These are phyloP conservation scores for Fusarium sp. DNA, from an alignment of 2,329 filamentous ascomycete genomes.

Conservation along the genomic window DNA sequence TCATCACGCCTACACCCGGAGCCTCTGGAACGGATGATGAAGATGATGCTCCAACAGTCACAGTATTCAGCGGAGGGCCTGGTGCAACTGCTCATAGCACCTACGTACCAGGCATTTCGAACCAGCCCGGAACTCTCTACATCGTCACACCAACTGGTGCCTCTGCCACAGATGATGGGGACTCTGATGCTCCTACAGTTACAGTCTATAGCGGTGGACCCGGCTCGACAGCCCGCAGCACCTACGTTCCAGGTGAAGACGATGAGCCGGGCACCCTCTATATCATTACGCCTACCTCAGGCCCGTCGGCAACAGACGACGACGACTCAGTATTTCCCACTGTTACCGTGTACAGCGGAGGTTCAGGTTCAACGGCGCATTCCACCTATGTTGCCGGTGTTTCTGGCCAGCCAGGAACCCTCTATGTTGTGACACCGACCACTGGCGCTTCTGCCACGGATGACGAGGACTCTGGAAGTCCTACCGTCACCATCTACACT, in stretches of 20 bases:
- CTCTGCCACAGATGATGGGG: background rate
- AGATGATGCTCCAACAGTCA: background rate
- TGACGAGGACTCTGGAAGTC: background rate
- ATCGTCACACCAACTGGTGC: background rate
- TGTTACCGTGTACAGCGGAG: background rate
- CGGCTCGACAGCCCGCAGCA: background rate
- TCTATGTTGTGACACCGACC: background rate
- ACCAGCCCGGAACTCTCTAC: slow-evolving; percentile 4
- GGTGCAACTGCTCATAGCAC: background rate
- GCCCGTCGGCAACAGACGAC: background rate
- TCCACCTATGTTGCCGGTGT: background rate
- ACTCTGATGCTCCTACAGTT: background rate
- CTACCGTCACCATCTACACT: slow-evolving; percentile 14
- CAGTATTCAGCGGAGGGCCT: background rate
- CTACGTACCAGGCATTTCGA: slow-evolving; percentile 2
- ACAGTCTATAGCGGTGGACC: background rate
- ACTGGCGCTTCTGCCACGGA: background rate
- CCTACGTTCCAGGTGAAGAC: background rate
- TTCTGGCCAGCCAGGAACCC: background rate
- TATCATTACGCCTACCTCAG: background rate
- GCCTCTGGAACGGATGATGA: background rate
- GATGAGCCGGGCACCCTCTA: background rate
- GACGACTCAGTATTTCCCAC: background rate
- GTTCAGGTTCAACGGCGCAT: background rate
- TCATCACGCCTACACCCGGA: background rate